Evolutionary conservation across 139 green algal species (phyloP), one percentile per base, ranked within the genome.

Genomic region (Volvox africanus): DNA sequence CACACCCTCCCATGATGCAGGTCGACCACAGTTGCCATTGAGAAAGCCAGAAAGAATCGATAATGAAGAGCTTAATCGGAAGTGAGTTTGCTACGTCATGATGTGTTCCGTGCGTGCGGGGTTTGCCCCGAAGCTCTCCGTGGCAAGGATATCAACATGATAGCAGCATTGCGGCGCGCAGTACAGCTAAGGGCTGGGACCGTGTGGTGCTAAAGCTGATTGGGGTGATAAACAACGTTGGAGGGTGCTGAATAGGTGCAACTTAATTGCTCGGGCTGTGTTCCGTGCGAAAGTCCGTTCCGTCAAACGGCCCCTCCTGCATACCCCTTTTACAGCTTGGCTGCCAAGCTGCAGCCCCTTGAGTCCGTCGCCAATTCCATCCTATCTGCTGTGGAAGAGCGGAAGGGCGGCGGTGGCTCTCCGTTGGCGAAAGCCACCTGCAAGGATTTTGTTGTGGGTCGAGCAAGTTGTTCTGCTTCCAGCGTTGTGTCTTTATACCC

Each of bases 391-490:
- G 85, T 89, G 2, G 85, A 89, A 50, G 85, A 89, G 85, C 68
- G 84, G 19, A 89, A 89, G 20, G 62, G 62, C 32, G 65, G 82
- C 61, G 35, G 65, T 5, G 82, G 81, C n/a, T 61, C 65, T 11
- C 82, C 82, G 67, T 67, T 89, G 21, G 17, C n/a, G 1, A 89
- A 82, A 61, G 85, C 62, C 37, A 89, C 68, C 13, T 67, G 37
- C 85, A 89, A 89, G 81, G 85, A 92, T 76, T 87, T 92, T 22
- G 50, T 85, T 0, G 89, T 92, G 30, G 89, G 89, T 16, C 89
- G 80, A 1, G 89, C 89, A 19, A 88, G 13, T 19, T 89, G 81
- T 35, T 33, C 80, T 5, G 67, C 80, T 26, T 82, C 89, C 30
- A 65, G 30, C 18, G 82, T 89, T 2, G 82, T 92, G 5, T 80